Percentiles rank a stretch among this genome's conserved stretches.
Evolutionary conservation across 2,329 filamentous ascomycete species (phyloP).

Genomic region (Fusarium sp.): DNA sequence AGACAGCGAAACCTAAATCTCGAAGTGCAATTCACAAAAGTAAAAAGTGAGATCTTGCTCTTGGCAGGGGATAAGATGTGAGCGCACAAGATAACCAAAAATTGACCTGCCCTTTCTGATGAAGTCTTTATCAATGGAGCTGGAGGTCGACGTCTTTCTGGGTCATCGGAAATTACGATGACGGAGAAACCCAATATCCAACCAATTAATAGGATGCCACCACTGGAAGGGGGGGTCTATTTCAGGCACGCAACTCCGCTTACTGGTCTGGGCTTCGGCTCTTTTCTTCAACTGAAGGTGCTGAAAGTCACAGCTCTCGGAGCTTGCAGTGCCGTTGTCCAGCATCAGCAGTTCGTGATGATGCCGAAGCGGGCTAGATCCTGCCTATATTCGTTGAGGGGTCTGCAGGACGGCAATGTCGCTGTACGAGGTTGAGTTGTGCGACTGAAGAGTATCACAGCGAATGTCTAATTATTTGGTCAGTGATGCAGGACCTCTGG

Average conservation of each 20-base stretch:
- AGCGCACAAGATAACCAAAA: background rate
- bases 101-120: conserved; percentile 29
- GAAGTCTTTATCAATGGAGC: conserved; percentile 7
- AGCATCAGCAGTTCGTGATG: conserved; percentile 6
- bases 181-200: conserved; percentile 34
- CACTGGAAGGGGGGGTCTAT: conserved; percentile 3
- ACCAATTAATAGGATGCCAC: conserved; percentile 25
- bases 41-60: conserved; percentile 9
- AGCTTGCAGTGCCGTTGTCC: background rate
- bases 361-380: background rate
- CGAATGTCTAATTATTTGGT: background rate
- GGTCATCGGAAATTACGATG: conserved; percentile 45
- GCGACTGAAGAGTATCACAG: conserved; percentile 1
- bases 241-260: conserved; percentile 42
- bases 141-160: conserved; percentile 6
- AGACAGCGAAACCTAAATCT: background rate
- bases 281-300: background rate
- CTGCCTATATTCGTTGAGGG: background rate
- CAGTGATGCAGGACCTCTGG: conserved; percentile 11
- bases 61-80: conserved; percentile 17
- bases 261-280: conserved; percentile 19
- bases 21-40: background rate
- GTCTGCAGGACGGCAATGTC: conserved; percentile 2
- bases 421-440: conserved; percentile 24
- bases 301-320: conserved; percentile 13